A percentile compares a stretch with the other conserved stretches of the same genome.
phyloP scores from a whole-genome alignment of 2,329 filamentous ascomycete genomes.

The Fusarium sp. region DNA sequence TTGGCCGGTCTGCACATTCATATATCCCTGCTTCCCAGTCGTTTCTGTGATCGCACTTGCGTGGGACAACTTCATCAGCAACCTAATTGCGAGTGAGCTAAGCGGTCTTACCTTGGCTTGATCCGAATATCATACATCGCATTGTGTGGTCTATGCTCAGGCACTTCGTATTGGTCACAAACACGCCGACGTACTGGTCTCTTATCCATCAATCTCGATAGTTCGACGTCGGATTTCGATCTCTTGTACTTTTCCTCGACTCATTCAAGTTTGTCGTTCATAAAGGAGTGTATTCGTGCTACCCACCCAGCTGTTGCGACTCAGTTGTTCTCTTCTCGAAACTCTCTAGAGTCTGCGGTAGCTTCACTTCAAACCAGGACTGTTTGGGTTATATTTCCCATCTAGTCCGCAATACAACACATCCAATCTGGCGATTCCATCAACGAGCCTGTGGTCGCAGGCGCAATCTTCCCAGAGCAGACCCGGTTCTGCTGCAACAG shows the following conservation, averaged over 20 bases:
- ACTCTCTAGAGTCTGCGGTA: conserved; percentile 12
- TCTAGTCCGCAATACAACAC: conserved; percentile 48
- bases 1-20: conserved; percentile 37
- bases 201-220: conserved; percentile 27
- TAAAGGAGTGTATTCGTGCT: conserved; percentile 9
- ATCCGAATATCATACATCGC: conserved; percentile 25
- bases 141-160: conserved; percentile 26
- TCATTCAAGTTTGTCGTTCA: conserved; percentile 10
- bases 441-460: conserved; percentile 54
- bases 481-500: conserved; percentile 49
- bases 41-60: conserved; percentile 34
- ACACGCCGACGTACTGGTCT: conserved; percentile 28
- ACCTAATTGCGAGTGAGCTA: conserved; percentile 33
- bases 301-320: conserved; percentile 9
- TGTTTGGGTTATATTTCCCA: conserved; percentile 54
- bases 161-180: conserved; percentile 35
- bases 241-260: conserved; percentile 17
- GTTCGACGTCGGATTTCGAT: conserved; percentile 19
- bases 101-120: conserved; percentile 22
- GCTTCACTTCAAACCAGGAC: conserved; percentile 45
- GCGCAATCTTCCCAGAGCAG: conserved; percentile 50
- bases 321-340: conserved; percentile 11
- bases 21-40: conserved; percentile 42
- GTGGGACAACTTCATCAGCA: conserved; percentile 38
- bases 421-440: conserved; percentile 53